Evolutionary conservation across 495 filamentous ascomycete genomes (phyloP).

Genomic region (Apodospora peruviana): DNA sequence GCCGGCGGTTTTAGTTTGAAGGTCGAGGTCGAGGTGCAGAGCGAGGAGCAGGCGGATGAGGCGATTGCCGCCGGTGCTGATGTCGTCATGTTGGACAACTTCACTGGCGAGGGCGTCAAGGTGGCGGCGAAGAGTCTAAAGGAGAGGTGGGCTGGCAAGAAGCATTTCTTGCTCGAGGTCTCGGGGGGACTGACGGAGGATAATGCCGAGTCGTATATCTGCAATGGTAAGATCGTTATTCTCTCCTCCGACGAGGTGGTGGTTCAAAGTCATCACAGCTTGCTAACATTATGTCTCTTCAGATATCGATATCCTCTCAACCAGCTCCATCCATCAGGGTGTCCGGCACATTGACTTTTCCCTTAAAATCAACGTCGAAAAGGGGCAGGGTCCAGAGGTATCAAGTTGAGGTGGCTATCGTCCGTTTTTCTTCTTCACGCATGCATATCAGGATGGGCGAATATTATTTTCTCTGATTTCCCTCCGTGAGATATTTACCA

Average conservation of each 20-base stretch:
- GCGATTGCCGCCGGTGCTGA: slow-evolving; percentile 88
- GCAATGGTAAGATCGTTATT: slow-evolving; percentile 50
- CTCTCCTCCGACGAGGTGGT: not conserved
- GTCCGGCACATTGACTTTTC: slow-evolving; percentile 91
- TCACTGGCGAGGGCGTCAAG: slow-evolving; percentile 68
- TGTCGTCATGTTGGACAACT: slow-evolving; percentile 97
- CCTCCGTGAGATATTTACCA: too few species aligned
- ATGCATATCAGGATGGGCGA: too few species aligned
- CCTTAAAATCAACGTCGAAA: slow-evolving; percentile 65
- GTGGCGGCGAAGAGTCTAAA: slow-evolving; percentile 66
- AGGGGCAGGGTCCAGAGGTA: slow-evolving; percentile 18
- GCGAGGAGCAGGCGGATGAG: slow-evolving; percentile 79
- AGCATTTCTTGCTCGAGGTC: slow-evolving; percentile 76
- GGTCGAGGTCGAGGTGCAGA: slow-evolving; percentile 92
- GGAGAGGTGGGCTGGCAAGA: slow-evolving; percentile 63
- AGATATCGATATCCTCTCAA: slow-evolving; percentile 93
- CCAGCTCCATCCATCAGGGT: slow-evolving; percentile 94
- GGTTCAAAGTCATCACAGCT: slow-evolving; percentile 6
- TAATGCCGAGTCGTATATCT: slow-evolving; percentile 76
- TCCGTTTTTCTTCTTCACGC: not conserved
- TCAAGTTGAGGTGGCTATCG: slow-evolving; percentile 11
- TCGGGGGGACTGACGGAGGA: slow-evolving; percentile 83
- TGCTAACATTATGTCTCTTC: slow-evolving; percentile 4
- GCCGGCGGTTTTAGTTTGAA: slow-evolving; percentile 87
- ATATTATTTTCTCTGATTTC: too few species aligned